Percentiles rank a stretch among this genome's conserved stretches.
Conservation (phyloP, 768 basidiomycete species). For the Mycena maculata region DNA sequence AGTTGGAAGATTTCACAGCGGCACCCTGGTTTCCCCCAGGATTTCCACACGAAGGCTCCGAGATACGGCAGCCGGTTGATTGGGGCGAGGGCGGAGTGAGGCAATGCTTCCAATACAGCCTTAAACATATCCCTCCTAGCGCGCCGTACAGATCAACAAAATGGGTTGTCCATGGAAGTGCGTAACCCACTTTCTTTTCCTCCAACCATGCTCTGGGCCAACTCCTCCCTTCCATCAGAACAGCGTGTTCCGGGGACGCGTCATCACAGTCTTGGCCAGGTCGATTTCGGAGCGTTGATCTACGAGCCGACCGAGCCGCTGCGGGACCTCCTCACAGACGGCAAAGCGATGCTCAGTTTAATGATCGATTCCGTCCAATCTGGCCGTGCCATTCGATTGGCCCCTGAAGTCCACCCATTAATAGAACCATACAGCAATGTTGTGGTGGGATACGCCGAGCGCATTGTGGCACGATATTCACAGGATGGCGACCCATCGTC, state of each 20-base stretch:
- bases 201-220: not conserved
- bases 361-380: not conserved
- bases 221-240: not conserved
- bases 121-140: not conserved
- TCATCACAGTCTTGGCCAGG: not conserved
- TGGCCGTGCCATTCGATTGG: not conserved
- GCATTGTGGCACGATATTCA: not conserved
- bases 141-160: not conserved
- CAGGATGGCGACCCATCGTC: not conserved
- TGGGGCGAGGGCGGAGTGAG: not conserved
- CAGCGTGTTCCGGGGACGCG: not conserved
- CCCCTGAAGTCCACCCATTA: not conserved
- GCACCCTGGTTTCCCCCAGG: too few species aligned
- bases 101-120: not conserved
- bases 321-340: not conserved
- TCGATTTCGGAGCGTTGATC: not conserved
- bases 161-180: slow-evolving; percentile 6
- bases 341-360: not conserved
- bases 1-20: too few species aligned
- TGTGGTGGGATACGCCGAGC: too few species aligned
- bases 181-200: not conserved
- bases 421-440: not conserved
- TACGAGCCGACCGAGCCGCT: not conserved
- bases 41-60: too few species aligned
- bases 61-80: not conserved